These are phyloP conservation scores for Reutealis trisperma DNA, from an alignment of 345 rosid species.

Conservation along the genomic window DNA sequence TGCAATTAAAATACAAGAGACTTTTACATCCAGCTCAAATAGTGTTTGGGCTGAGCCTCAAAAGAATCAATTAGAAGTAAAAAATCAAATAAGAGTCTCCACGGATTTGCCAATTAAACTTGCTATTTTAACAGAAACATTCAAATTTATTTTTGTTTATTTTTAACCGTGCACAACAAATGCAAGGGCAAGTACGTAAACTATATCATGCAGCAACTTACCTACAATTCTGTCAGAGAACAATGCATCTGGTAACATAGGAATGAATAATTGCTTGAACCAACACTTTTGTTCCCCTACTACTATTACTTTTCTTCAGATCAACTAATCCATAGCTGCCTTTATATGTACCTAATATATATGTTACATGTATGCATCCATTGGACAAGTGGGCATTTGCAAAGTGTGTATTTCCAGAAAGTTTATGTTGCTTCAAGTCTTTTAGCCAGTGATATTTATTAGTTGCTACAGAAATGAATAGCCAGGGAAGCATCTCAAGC, in stretches of 20 bases:
- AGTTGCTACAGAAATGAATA: neutral
- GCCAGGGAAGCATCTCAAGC: neutral
- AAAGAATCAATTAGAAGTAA: constrained; percentile 6
- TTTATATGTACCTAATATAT: neutral
- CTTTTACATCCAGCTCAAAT: neutral
- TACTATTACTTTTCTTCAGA: neutral
- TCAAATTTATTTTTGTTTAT: neutral
- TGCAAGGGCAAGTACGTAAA: neutral
- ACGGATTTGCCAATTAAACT: neutral
- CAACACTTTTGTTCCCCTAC: neutral
- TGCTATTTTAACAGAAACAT: neutral
- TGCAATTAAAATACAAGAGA: constrained; percentile 23
- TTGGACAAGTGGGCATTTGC: neutral
- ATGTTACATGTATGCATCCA: neutral
- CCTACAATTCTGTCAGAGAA: neutral
- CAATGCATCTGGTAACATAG: neutral
- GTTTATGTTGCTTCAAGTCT: neutral
- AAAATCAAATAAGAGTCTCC: neutral
- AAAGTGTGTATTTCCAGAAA: neutral
- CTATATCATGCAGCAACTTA: neutral
- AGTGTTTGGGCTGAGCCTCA: neutral
- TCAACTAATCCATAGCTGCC: neutral
- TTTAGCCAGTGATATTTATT: neutral
- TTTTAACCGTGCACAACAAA: neutral
- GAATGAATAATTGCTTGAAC: neutral